These are phyloP conservation scores for Bremia lactucae DNA, from an alignment of 352 stramenopile species.

Conservation along the genomic window DNA sequence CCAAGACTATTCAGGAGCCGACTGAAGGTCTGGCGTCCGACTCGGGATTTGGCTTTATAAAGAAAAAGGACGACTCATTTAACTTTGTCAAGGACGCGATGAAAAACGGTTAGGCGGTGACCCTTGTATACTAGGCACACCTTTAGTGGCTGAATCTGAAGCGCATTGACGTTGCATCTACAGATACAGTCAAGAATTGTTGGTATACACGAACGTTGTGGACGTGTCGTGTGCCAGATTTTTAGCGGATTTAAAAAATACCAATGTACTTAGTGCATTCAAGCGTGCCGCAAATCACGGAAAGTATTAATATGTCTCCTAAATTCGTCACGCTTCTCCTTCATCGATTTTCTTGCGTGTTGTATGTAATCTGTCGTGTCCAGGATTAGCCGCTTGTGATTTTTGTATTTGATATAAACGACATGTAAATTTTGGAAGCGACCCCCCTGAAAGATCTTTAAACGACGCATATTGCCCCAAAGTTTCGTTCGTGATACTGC, in stretches of 20 bases:
- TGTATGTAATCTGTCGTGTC: too few relatives aligned
- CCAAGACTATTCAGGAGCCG: slow-evolving; percentile 81
- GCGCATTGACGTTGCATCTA: slow-evolving; percentile 21
- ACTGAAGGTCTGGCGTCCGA: slow-evolving; percentile 54
- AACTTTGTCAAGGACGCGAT: slow-evolving; percentile 85
- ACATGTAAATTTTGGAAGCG: too few relatives aligned
- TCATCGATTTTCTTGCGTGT: too few relatives aligned
- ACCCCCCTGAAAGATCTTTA: too few relatives aligned
- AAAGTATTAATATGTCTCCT: too few relatives aligned
- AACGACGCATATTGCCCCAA: background rate
- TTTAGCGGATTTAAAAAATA: slow-evolving; percentile 22
- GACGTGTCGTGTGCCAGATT: slow-evolving; percentile 5
- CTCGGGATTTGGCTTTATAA: slow-evolving; percentile 78
- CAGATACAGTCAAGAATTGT: slow-evolving; percentile 10
- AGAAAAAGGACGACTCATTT: slow-evolving; percentile 83
- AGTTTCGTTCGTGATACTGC: slow-evolving; percentile 11
- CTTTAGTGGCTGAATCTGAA: slow-evolving; percentile 22
- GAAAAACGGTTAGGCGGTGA: slow-evolving; percentile 65
- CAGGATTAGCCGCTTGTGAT: too few relatives aligned
- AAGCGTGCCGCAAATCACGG: too few relatives aligned
- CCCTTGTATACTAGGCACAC: slow-evolving; percentile 42
- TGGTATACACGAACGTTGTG: slow-evolving; percentile 6
- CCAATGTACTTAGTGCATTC: slow-evolving; percentile 2
- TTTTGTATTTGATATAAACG: too few relatives aligned
- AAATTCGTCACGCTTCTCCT: too few relatives aligned